These are phyloP conservation scores for Vanrija humicola DNA, from an alignment of 1,284 basidiomycete species.

Conservation along the genomic window DNA sequence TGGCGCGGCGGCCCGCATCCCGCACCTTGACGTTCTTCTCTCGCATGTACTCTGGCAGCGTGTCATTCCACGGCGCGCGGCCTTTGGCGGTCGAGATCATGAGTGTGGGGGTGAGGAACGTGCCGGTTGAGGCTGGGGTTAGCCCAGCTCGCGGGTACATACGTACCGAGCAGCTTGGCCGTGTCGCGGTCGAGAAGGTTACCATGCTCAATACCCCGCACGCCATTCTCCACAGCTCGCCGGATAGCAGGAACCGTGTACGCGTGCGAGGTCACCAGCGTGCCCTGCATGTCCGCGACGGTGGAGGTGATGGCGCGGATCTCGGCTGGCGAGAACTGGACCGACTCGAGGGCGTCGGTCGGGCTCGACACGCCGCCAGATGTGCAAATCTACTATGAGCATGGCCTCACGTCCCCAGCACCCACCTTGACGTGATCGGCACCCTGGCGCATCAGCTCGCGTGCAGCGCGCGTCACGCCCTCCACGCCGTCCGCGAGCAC, in stretches of 20 bases:
- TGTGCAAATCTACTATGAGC: conserved; percentile 6
- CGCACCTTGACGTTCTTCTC: conserved; percentile 22
- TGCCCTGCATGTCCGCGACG: conserved; percentile 50
- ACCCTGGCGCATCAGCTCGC: conserved; percentile 16
- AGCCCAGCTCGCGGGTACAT: neutral
- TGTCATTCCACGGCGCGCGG: conserved; percentile 17
- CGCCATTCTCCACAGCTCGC: conserved; percentile 35
- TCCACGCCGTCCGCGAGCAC: conserved; percentile 10
- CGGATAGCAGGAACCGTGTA: conserved; percentile 33
- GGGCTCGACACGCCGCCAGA: conserved; percentile 14
- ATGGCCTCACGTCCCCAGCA: neutral
- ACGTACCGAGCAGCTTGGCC: conserved; percentile 12
- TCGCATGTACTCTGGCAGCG: conserved; percentile 14
- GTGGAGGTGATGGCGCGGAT: conserved; percentile 53
- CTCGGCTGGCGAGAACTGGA: conserved; percentile 55
- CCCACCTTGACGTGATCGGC: conserved; percentile 17
- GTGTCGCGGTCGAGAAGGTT: conserved; percentile 42
- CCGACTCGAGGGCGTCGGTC: conserved; percentile 52
- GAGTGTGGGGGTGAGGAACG: conserved; percentile 54
- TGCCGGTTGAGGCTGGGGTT: conserved; percentile 46
- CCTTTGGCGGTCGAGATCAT: conserved; percentile 18
- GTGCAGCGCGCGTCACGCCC: neutral
- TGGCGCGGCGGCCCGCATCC: conserved; percentile 13
- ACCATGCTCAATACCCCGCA: conserved; percentile 54
- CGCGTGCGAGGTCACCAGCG: conserved; percentile 32